phyloP scores from a whole-genome alignment of 768 basidiomycete species.

The Tephrocybe sp. region DNA sequence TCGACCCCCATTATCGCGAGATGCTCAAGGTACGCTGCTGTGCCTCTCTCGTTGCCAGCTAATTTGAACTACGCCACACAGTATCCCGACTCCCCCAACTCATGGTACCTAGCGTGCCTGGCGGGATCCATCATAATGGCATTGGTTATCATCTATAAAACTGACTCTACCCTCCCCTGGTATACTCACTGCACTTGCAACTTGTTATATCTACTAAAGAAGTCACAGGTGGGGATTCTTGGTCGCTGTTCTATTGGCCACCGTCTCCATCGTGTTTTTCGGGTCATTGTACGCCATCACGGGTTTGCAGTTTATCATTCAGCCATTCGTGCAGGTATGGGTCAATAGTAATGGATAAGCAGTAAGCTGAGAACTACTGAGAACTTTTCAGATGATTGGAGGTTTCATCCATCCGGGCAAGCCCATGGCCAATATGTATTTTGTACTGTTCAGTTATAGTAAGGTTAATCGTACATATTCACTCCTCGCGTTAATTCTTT shows the following conservation, averaged over 20 bases:
- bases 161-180: slow-evolving; percentile 49
- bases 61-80: slow-evolving; percentile 14
- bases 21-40: slow-evolving; percentile 42
- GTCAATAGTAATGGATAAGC: no score
- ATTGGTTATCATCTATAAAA: slow-evolving; percentile 45
- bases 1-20: slow-evolving; percentile 51
- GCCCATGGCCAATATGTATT: slow-evolving; percentile 71
- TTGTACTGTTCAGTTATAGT: slow-evolving; percentile 51
- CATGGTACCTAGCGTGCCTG: slow-evolving; percentile 51
- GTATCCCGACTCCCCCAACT: slow-evolving; percentile 59
- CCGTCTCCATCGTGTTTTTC: slow-evolving; percentile 47
- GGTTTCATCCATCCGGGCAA: slow-evolving; percentile 58
- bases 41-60: no score
- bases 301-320: slow-evolving; percentile 43
- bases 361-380: no score
- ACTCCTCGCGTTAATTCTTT: neutral
- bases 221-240: slow-evolving; percentile 47
- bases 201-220: neutral
- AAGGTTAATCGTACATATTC: slow-evolving; percentile 9
- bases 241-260: slow-evolving; percentile 40
- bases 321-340: slow-evolving; percentile 50
- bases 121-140: slow-evolving; percentile 41
- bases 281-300: slow-evolving; percentile 46
- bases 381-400: slow-evolving; percentile 51
- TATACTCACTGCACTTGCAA: slow-evolving; percentile 15